These are phyloP conservation scores for Trifolium subterraneum DNA, from an alignment of 306 rosid genomes.

Conservation along the genomic window DNA sequence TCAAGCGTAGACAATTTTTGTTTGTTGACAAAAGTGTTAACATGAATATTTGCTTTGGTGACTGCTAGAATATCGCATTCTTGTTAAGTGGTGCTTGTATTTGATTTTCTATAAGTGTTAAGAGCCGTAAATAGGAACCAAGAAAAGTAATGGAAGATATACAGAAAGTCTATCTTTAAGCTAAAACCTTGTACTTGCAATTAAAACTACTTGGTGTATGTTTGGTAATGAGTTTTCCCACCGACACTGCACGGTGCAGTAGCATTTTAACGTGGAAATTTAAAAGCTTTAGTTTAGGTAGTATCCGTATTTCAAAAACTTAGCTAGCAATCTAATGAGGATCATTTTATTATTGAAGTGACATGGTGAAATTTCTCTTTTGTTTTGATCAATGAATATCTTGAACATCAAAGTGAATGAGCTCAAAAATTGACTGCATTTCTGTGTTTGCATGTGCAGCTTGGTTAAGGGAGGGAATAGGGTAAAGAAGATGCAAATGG, in stretches of 20 bases:
- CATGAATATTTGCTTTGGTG: constrained; percentile 5
- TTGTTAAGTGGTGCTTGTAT: constrained; percentile 1
- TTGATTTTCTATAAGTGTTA: not conserved
- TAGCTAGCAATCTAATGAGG: not conserved
- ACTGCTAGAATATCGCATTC: not conserved
- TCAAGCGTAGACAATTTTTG: not conserved
- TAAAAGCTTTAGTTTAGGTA: not conserved
- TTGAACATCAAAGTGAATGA: constrained; percentile 1
- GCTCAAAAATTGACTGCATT: constrained; percentile 7
- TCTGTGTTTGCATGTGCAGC: constrained; percentile 52
- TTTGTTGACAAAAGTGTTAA: too few relatives aligned
- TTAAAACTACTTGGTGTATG: not conserved
- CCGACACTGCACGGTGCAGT: too few relatives aligned
- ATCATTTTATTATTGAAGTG: not conserved
- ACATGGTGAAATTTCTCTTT: not conserved
- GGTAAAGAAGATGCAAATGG: constrained; percentile 86
- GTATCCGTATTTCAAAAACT: not conserved
- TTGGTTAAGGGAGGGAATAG: constrained; percentile 68
- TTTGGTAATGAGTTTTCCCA: too few relatives aligned
- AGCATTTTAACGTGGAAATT: too few relatives aligned
- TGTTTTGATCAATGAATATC: too few relatives aligned
- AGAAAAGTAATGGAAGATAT: not conserved
- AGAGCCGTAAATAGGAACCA: not conserved
- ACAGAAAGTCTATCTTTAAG: not conserved
- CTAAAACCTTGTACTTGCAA: not conserved